Base-by-base conservation (phyloP, 2,329 filamentous ascomycete species). In the Paraconiothyrium sp. region DNA sequence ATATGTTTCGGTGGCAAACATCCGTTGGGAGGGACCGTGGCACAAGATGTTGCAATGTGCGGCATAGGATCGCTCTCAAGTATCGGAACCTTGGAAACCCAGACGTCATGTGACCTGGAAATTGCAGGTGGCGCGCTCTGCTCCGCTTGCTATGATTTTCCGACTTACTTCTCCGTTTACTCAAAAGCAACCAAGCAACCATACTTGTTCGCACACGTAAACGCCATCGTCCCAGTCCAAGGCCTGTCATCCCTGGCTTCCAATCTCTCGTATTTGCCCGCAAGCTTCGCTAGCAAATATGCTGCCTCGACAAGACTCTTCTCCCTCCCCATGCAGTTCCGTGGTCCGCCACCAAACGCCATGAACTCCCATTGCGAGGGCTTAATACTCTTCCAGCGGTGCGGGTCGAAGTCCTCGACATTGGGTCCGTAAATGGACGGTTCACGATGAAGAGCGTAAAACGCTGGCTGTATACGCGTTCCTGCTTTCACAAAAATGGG, bases 371-470 rank as follows among this genome's bases (percentile, higher is more conserved):
- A 66, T 22, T 57, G 52, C 9, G 22, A 32, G 5, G 58, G 67
- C 10, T 61, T 34, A 22, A 67, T 61, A 4, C 3, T 57, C 4
- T 65, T 41, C 67, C 67, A 69, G 8, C 64, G 52, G 30, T 60
- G 48, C 4, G 61, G 61, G 13, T 46, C 52, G 41, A 61, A 61
- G 4, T 54, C 41, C 14, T 58, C 24, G 0, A 68, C 61, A 20
- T 64, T 51, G 2, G 61, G 62, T 10, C 73, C 68, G 67, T 77
- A 84, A 14, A 81, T 68, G 55, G 79, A 76, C 32, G 75, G 74
- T 8, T 81, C 75, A n/a, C 81, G 77, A 63, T 85, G 83, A 73
- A 85, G 82, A 30, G 77, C 65, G 63, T 81, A 83, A 16, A 80
- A 73, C 8, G 65, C 70, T 63, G 82, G 84, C 8, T 56, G 34